Conservation (phyloP, 768 basidiomycete genomes). For the Lentinus tigrinus region DNA sequence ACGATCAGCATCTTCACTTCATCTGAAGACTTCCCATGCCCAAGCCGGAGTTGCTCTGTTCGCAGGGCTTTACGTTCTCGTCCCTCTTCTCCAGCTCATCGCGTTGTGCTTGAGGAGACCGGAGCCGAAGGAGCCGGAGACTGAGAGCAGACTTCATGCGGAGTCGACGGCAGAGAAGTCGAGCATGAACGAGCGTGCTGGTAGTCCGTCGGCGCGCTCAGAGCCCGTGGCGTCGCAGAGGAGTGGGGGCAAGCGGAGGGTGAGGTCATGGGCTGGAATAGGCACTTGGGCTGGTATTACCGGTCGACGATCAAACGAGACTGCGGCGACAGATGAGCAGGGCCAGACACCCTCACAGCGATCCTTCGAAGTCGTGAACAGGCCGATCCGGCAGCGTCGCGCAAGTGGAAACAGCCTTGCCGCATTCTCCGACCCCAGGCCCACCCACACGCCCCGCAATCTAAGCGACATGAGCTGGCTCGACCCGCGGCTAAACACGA, state of each 20-base stretch:
- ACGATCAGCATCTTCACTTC: constrained; percentile 31
- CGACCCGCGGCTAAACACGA: constrained; percentile 67
- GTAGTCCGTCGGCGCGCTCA: constrained; percentile 29
- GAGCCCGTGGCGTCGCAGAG: neutral
- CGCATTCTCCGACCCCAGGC: constrained; percentile 41
- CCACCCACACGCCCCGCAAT: constrained; percentile 46
- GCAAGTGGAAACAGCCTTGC: constrained; percentile 44
- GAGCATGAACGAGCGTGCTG: constrained; percentile 25
- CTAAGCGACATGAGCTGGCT: constrained; percentile 80
- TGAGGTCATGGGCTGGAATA: constrained; percentile 40
- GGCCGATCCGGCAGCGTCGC: constrained; percentile 53
- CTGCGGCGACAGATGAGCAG: constrained; percentile 27
- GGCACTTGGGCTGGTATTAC: constrained; percentile 34
- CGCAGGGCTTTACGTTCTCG: constrained; percentile 52
- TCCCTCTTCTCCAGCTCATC: constrained; percentile 42
- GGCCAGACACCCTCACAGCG: constrained; percentile 35
- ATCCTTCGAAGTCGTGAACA: constrained; percentile 50
- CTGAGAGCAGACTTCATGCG: constrained; percentile 25
- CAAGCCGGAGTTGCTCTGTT: constrained; percentile 66
- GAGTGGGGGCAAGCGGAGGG: constrained; percentile 19
- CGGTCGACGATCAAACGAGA: constrained; percentile 38
- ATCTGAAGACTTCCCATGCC: constrained; percentile 62
- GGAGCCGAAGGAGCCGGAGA: constrained; percentile 5
- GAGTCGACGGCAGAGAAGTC: constrained; percentile 44
- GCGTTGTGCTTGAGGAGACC: constrained; percentile 20